Conservation (phyloP, 108 stramenopile species). For the Conticribra weissflogii region DNA sequence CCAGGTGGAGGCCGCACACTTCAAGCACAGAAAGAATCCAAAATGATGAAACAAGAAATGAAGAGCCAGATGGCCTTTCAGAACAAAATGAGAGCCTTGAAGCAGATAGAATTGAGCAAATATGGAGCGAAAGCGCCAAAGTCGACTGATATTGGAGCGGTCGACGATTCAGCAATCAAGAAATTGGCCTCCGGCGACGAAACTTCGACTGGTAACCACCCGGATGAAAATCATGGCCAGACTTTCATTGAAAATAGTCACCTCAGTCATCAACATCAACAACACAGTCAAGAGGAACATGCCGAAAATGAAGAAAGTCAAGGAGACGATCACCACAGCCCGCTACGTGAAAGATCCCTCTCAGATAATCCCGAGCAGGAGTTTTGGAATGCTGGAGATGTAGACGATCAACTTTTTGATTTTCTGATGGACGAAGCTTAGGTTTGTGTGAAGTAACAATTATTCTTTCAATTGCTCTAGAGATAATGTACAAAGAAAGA, state of each 20-base stretch:
- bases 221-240: background rate
- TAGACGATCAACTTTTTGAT: conserved; percentile 86
- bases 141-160: background rate
- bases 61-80: conserved; percentile 79
- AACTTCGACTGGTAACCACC: conserved; percentile 16
- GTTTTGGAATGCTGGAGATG: conserved; percentile 76
- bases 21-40: conserved; percentile 67
- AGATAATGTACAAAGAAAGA: no score
- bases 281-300: background rate
- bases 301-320: background rate
- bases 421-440: conserved; percentile 71
- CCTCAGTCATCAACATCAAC: no score
- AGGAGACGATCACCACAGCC: background rate
- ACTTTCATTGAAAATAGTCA: background rate
- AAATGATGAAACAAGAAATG: conserved; percentile 88
- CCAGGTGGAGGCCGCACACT: conserved; percentile 14
- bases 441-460: background rate
- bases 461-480: no score
- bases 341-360: conserved; percentile 19
- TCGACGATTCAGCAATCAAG: background rate
- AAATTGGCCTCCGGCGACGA: background rate
- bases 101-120: conserved; percentile 80
- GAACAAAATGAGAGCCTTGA: conserved; percentile 83
- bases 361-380: conserved; percentile 33
- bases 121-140: conserved; percentile 22